Evolutionary conservation across 1,139 yeast species (phyloP).

Genomic region (Entelexis sorbosivorans): DNA sequence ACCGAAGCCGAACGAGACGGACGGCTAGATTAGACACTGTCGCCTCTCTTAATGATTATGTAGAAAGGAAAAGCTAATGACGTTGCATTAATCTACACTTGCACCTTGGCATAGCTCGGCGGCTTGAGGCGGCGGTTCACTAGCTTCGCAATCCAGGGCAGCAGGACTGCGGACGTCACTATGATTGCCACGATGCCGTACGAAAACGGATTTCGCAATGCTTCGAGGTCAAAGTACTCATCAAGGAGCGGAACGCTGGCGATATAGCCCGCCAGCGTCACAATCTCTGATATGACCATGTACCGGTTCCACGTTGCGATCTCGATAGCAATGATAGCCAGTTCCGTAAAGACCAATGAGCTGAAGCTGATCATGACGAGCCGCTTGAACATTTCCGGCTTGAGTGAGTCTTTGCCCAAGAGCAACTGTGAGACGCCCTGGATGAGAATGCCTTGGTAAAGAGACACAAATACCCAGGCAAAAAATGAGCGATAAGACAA

Average conservation of each 20-base stretch:
- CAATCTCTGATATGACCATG: conserved; percentile 63
- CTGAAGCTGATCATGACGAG: conserved; percentile 83
- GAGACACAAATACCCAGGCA: conserved; percentile 78
- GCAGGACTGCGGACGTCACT: conserved; percentile 61
- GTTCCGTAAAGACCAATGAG: conserved; percentile 69
- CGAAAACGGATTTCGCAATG: conserved; percentile 48
- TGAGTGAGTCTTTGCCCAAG: conserved; percentile 42
- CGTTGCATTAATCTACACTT: conserved; percentile 24
- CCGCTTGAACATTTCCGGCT: conserved; percentile 41
- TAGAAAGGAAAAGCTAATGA: no score
- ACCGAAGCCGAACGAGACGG: not conserved
- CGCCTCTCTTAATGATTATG: no score
- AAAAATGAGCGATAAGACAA: conserved; percentile 79
- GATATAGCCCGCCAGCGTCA: conserved; percentile 57
- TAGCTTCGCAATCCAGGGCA: conserved; percentile 79
- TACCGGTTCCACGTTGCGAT: conserved; percentile 78
- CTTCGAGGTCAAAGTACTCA: conserved; percentile 71
- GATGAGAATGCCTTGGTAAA: conserved; percentile 72
- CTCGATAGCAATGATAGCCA: conserved; percentile 87
- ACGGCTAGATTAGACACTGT: not conserved
- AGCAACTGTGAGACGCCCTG: conserved; percentile 72
- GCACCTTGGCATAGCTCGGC: conserved; percentile 96
- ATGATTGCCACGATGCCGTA: conserved; percentile 61
- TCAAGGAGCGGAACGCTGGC: conserved; percentile 69
- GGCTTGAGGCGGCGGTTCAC: conserved; percentile 70